phyloP scores from a whole-genome alignment of 140 eudicot genomes.

The Anethum foeniculum region DNA sequence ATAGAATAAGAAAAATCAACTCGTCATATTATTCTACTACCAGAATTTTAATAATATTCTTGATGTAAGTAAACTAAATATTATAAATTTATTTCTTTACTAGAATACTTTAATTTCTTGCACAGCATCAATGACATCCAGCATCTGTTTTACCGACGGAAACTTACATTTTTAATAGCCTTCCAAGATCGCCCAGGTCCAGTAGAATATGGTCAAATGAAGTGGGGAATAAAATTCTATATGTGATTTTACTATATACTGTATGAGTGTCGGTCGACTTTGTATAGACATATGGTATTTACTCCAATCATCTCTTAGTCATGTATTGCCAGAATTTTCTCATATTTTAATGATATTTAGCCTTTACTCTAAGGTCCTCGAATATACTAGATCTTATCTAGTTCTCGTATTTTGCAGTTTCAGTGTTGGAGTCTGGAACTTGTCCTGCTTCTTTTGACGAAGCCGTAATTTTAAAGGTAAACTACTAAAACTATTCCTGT shows the following conservation, averaged over 20 bases:
- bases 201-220: background rate
- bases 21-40: background rate
- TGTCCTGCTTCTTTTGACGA: conserved; percentile 41
- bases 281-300: background rate
- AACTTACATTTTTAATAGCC: background rate
- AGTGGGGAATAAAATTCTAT: background rate
- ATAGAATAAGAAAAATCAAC: background rate
- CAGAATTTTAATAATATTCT: background rate
- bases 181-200: background rate
- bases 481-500: background rate
- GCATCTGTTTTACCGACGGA: background rate
- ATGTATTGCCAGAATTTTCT: background rate
- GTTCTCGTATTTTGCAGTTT: conserved; percentile 33
- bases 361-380: background rate
- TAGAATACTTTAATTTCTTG: no score
- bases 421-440: conserved; percentile 45
- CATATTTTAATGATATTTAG: background rate
- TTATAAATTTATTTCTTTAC: no score
- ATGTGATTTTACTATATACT: background rate
- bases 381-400: background rate
- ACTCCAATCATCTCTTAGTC: background rate
- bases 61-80: background rate
- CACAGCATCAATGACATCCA: background rate
- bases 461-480: conserved; percentile 60
- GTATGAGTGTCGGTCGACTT: background rate